Base-by-base conservation (phyloP, 495 filamentous ascomycete species). In the Aspergillus ostianus region DNA sequence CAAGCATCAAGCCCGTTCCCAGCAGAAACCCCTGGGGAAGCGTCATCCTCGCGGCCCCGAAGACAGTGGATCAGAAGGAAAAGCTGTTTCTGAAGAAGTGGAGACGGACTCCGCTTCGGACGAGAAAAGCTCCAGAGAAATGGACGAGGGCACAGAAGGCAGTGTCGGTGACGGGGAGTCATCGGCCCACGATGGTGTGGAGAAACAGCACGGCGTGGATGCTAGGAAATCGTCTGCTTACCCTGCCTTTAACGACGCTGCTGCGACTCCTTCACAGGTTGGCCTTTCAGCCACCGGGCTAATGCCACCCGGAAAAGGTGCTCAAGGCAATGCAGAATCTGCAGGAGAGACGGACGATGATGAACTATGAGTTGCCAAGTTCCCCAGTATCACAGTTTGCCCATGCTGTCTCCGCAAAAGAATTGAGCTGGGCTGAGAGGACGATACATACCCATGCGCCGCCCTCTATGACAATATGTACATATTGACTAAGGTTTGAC, bases 21-120 rank as follows among this genome's bases (percentile, higher is more conserved):
- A 62, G 41, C 61, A 66, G 47, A 64, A 27, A 44, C 63, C 77
- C 48, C 51, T 66, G 4, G 56, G 66, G 15, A 88, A 89, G 66
- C 76, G 85, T 13, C 67, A 69, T n/a, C 65, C 62, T 7, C 46
- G 50, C 7, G 55, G 51, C 26, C 10, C 59, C 13, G 56, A 20
- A 7, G 66, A 70, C 18, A 69, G 67, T 48, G 72, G 71, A 18
- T 63, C 60, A 3, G 74, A 79, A 15, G 79, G 77, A 29, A 81
- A 82, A 17, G 79, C 79, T 8, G 84, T 63, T 5, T 84, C 84
- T 55, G 83, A 86, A 56, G 75, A 73, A 65, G 87, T 88, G 85
- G 81, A 88, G 32, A 63, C 85, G 5, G 85, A 87, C 55, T 53
- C 53, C 5, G 55, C 65, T 4, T 64, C 68, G 27, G 58, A 49